Conservation (phyloP, 176 grass and related monocot genomes). For the Elymus sibiricus region DNA sequence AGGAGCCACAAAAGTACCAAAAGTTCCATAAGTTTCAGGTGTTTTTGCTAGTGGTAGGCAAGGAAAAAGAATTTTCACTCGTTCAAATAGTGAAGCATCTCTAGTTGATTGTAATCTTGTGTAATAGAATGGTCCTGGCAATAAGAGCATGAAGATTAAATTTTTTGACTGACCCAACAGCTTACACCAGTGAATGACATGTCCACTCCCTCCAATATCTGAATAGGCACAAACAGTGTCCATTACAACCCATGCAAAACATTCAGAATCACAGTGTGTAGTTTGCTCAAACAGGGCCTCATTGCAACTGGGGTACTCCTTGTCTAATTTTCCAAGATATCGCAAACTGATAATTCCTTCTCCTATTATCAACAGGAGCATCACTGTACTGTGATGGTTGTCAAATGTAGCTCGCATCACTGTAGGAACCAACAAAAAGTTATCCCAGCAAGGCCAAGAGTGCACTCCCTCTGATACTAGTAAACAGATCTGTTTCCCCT, state of each 20-base stretch:
- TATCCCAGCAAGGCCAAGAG: background rate
- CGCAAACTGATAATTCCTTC: background rate
- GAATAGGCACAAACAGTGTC: no score
- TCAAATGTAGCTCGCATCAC: background rate
- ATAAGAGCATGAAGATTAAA: background rate
- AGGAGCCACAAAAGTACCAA: background rate
- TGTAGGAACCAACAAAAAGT: background rate
- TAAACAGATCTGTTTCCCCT: no score
- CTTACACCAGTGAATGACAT: no score
- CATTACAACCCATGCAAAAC: background rate
- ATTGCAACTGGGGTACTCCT: background rate
- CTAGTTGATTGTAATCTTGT: background rate
- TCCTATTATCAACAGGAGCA: background rate
- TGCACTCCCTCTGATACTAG: background rate
- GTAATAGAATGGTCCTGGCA: background rate
- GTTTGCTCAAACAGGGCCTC: background rate
- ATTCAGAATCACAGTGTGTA: background rate
- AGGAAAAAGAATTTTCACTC: background rate
- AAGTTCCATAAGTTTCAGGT: background rate
- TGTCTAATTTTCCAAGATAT: background rate
- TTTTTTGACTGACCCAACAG: background rate
- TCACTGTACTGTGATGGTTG: background rate
- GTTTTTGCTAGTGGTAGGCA: background rate
- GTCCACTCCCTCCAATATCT: no score
- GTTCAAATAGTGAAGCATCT: background rate